Evolutionary conservation across 805 yeast genomes (phyloP).

Genomic region (Zygosaccharomyces lentus): DNA sequence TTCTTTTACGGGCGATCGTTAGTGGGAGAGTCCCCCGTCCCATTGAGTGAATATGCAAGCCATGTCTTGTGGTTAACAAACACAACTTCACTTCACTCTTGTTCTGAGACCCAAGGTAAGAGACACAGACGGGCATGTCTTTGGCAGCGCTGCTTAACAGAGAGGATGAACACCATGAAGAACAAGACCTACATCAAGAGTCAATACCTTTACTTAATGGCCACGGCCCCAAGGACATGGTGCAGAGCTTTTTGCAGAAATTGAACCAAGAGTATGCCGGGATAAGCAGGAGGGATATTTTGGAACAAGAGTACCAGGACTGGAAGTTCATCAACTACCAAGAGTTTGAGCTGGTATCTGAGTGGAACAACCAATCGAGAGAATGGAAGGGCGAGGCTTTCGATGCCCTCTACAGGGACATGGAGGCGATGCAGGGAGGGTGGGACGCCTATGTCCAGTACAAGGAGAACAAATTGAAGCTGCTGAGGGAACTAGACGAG

Average conservation of each 20-base stretch:
- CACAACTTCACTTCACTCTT: slow-evolving; percentile 5
- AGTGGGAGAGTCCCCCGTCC: background rate
- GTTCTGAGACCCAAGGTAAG: background rate
- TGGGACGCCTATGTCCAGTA: slow-evolving; percentile 25
- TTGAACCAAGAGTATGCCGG: slow-evolving; percentile 21
- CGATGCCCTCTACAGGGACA: slow-evolving; percentile 20
- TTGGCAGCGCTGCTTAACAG: slow-evolving; percentile 30
- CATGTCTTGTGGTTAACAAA: slow-evolving; percentile 5
- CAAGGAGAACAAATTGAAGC: slow-evolving; percentile 12
- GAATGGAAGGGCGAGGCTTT: slow-evolving; percentile 21
- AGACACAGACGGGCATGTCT: slow-evolving; percentile 21
- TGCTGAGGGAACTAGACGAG: slow-evolving; percentile 13
- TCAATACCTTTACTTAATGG: background rate
- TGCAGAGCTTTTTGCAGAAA: slow-evolving; percentile 14
- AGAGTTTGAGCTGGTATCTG: slow-evolving; percentile 36
- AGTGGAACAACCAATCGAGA: slow-evolving; percentile 32
- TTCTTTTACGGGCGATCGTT: slow-evolving; percentile 8
- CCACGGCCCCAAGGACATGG: slow-evolving; percentile 5
- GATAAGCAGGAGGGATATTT: slow-evolving; percentile 23
- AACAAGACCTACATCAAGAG: background rate
- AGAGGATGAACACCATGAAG: slow-evolving; percentile 22
- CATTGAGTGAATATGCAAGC: slow-evolving; percentile 5
- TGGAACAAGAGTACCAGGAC: slow-evolving; percentile 31
- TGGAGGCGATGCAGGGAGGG: slow-evolving; percentile 22
- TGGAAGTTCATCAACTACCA: slow-evolving; percentile 36